Base-by-base conservation (phyloP, 805 yeast species). In the Suhomyces prunicola region DNA sequence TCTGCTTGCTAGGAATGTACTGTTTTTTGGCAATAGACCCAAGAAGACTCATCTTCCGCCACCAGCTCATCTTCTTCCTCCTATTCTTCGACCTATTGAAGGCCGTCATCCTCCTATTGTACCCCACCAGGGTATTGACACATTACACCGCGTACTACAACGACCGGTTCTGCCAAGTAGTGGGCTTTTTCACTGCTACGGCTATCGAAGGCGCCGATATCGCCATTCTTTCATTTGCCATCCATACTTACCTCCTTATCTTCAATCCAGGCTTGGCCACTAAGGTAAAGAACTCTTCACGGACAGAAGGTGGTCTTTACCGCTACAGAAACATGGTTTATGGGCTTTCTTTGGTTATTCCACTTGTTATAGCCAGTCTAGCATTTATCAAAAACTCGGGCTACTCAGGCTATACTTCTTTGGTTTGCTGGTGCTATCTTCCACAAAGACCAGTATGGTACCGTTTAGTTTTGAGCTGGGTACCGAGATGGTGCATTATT, bases 141-240 rank as follows among this genome's bases (percentile, higher is more conserved):
- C 72, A 72, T 40, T 61, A 66, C 23, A 56, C 69, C 8, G 70
- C 83, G 6, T 83, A 82, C 64, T 78, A 75, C 51, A 75, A 74
- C 58, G 69, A 73, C 40, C 67, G 66, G 29, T 82, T 87, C 63
- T 82, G 86, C 60, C 82, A 85, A 62, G 81, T 83, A 4, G 78
- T 87, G 35, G 97, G 96, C 2, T 90, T 88, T 75, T 84, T 89
- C 68, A 87, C 96, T 1, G 88, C 92, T 3, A 77, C 85, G 40
- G 79, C 90, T 22, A 86, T 88, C 12, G 96, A 89, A 68, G 96
- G 96, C 19, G 90, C 92, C 1, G 97, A 91, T 68, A 64, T 90
- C 35, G 91, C 94, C 15, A 91, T 90, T 50, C 72, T 90, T 31
- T 79, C 86, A 35, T 87, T 91, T 70, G 96, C 97, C 1, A 69